These are phyloP conservation scores for Polyporus arcularius DNA, from an alignment of 768 basidiomycete species.

Conservation along the genomic window DNA sequence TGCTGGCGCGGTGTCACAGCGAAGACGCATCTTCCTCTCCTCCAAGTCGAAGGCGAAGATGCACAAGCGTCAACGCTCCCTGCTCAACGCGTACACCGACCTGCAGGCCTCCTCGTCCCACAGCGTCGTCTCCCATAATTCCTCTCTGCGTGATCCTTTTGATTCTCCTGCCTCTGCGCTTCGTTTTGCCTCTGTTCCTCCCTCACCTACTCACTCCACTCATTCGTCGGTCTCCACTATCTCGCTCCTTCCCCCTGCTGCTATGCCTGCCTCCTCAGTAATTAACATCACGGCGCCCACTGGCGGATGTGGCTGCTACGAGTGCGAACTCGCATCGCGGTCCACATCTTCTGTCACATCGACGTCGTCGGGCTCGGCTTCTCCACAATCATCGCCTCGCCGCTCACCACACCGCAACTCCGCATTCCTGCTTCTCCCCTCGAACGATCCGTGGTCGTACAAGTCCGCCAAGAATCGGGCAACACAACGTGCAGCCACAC, in stretches of 20 bases:
- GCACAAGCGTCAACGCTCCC: conserved; percentile 1
- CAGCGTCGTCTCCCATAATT: conserved; percentile 3
- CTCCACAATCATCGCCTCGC: conserved; percentile 1
- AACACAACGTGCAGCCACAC: conserved; percentile 2
- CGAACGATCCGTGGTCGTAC: conserved; percentile 14
- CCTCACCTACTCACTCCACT: conserved; percentile 8
- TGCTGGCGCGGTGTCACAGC: conserved; percentile 14
- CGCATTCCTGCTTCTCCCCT: not conserved
- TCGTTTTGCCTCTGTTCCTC: conserved; percentile 9
- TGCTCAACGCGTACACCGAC: not conserved
- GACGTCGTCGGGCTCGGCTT: not conserved
- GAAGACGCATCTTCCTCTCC: conserved; percentile 16
- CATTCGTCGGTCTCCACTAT: conserved; percentile 15
- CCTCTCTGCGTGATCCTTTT: not conserved
- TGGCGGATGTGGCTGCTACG: conserved; percentile 1
- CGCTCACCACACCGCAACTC: not conserved
- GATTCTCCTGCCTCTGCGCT: conserved; percentile 13
- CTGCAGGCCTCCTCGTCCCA: conserved; percentile 16
- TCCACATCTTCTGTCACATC: not conserved
- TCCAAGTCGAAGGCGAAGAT: conserved; percentile 6
- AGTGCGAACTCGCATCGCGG: not conserved
- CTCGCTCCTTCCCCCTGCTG: conserved; percentile 8
- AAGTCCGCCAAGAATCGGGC: conserved; percentile 7
- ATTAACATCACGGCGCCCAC: not conserved
- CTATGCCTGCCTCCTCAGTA: not conserved